Percentiles rank a stretch among this genome's conserved stretches.
These are phyloP conservation scores for Cinchona pubescens DNA, from an alignment of 257 asterid genomes.

Conservation along the genomic window DNA sequence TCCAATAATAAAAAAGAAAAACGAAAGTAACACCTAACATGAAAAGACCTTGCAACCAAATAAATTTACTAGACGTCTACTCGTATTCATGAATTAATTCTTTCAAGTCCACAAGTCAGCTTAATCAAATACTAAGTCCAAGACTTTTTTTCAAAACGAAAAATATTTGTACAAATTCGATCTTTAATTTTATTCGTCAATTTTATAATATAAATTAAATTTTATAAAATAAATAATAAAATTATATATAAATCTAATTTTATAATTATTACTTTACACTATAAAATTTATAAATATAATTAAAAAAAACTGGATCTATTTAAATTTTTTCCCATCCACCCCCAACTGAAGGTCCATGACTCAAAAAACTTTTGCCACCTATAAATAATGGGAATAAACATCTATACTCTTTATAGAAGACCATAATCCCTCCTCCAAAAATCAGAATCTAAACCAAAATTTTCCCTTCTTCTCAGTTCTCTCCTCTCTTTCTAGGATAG, in stretches of 20 bases:
- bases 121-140: too few species aligned
- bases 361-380: not conserved
- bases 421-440: not conserved
- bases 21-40: not conserved
- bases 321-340: too few species aligned
- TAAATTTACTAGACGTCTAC: not conserved
- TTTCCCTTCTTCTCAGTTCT: not conserved
- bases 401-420: too few species aligned
- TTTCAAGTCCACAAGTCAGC: not conserved
- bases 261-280: too few species aligned
- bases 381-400: not conserved
- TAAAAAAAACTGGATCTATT: too few species aligned
- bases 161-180: too few species aligned
- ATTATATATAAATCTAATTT: too few species aligned
- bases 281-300: too few species aligned
- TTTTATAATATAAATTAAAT: too few species aligned
- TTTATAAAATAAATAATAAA: too few species aligned
- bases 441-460: not conserved
- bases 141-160: too few species aligned
- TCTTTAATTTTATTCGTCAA: too few species aligned
- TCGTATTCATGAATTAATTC: not conserved
- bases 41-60: not conserved
- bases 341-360: not conserved
- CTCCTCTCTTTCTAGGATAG: not conserved
- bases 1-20: not conserved